phyloP scores from a whole-genome alignment of 106 monocot genomes.

The Alisma plantagoaquatica region DNA sequence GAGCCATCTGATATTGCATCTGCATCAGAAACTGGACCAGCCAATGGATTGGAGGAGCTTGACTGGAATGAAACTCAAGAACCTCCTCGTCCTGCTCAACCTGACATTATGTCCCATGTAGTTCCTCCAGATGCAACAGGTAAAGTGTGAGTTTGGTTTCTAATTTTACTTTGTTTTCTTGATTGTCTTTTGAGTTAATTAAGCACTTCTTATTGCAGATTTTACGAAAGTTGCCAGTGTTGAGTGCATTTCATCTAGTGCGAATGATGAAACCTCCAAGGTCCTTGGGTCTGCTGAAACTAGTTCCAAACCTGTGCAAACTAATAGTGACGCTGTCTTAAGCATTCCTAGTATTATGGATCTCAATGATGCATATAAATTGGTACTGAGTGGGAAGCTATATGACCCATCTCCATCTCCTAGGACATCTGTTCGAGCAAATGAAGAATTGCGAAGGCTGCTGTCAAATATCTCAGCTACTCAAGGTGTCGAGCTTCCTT shows the following conservation, averaged over 20 bases:
- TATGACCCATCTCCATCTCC: constrained; percentile 38
- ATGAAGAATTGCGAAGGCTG: constrained; percentile 46
- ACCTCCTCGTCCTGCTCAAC: neutral
- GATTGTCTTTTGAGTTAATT: neutral
- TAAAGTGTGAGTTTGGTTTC: neutral
- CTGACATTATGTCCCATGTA: constrained; percentile 8
- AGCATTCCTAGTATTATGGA: constrained; percentile 28
- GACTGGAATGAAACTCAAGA: constrained; percentile 20
- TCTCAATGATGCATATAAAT: constrained; percentile 62
- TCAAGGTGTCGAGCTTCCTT: constrained; percentile 38
- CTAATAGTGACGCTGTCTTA: constrained; percentile 8
- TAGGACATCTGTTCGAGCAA: constrained; percentile 39
- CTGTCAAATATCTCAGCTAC: constrained; percentile 43
- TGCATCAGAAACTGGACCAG: constrained; percentile 2
- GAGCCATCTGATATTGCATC: constrained; percentile 7
- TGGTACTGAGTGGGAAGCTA: constrained; percentile 31
- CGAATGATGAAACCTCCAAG: constrained; percentile 20
- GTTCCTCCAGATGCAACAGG: constrained; percentile 12
- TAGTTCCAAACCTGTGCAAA: constrained; percentile 6
- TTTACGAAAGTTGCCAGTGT: constrained; percentile 7
- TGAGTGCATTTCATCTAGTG: neutral
- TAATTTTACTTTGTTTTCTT: neutral
- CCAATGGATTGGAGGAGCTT: constrained; percentile 32
- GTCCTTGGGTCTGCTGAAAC: constrained; percentile 3
- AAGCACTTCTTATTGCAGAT: constrained; percentile 5